Percentiles rank a stretch among this genome's conserved stretches.
phyloP scores from a whole-genome alignment of 495 filamentous ascomycete genomes.

The Tuber microsphaerosporum region DNA sequence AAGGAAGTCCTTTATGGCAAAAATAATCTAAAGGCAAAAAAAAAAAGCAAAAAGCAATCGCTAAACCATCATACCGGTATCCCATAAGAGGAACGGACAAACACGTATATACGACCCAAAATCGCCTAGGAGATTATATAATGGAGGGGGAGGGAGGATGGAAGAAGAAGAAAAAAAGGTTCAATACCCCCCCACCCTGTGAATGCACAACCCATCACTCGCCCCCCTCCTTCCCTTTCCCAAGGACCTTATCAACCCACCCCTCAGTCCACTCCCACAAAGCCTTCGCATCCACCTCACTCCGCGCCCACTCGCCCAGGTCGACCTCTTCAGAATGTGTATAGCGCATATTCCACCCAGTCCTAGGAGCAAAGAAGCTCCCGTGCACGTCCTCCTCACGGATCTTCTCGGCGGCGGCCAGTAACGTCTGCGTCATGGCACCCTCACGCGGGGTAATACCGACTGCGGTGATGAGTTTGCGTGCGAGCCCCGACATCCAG shows the following conservation, averaged over 20 bases:
- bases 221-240: neutral
- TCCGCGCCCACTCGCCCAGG: conserved; percentile 12
- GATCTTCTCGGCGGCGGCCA: conserved; percentile 13
- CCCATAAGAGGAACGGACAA: neutral
- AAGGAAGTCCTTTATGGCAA: neutral
- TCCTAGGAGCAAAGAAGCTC: conserved; percentile 15
- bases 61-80: neutral
- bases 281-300: conserved; percentile 19
- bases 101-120: neutral
- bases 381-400: conserved; percentile 16
- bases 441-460: conserved; percentile 19
- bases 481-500: neutral
- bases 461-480: conserved; percentile 7
- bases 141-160: neutral
- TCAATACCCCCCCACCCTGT: neutral
- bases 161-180: neutral
- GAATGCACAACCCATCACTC: neutral
- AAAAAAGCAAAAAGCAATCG: neutral
- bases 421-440: conserved; percentile 29
- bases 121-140: neutral
- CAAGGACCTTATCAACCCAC: conserved; percentile 16
- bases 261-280: conserved; percentile 27
- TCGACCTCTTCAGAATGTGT: conserved; percentile 17
- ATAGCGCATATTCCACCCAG: conserved; percentile 27
- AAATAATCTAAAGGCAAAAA: neutral